Conservation (phyloP, 2,329 filamentous ascomycete genomes). For the Monilinia fructicola region DNA sequence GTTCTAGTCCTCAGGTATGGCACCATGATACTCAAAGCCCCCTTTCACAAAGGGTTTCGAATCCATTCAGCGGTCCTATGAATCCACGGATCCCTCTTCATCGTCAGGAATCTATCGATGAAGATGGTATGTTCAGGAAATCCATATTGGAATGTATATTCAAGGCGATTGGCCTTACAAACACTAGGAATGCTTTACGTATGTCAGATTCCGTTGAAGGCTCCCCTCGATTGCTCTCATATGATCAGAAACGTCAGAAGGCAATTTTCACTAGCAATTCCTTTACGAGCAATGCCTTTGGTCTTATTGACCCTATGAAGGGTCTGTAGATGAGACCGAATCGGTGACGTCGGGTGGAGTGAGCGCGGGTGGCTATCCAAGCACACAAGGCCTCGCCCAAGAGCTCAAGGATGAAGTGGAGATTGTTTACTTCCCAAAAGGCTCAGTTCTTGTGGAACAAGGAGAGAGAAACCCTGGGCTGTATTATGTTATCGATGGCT, state of each 20-base stretch:
- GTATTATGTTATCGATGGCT: slow-evolving; percentile 97
- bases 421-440: slow-evolving; percentile 95
- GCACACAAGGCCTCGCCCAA: slow-evolving; percentile 64
- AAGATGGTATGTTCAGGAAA: slow-evolving; percentile 83
- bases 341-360: slow-evolving; percentile 73
- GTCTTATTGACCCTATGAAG: slow-evolving; percentile 82
- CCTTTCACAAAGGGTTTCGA: slow-evolving; percentile 50
- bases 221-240: slow-evolving; percentile 80
- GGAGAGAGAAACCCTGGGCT: slow-evolving; percentile 94
- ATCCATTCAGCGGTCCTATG: slow-evolving; percentile 55
- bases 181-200: slow-evolving; percentile 61
- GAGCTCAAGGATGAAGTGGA: slow-evolving; percentile 92
- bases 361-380: slow-evolving; percentile 57
- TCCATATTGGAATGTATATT: slow-evolving; percentile 95
- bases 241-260: slow-evolving; percentile 78
- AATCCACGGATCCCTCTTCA: slow-evolving; percentile 56
- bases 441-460: slow-evolving; percentile 91
- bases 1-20: slow-evolving; percentile 35
- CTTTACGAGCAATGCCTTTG: slow-evolving; percentile 82
- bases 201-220: slow-evolving; percentile 76
- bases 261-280: slow-evolving; percentile 71
- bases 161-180: slow-evolving; percentile 82
- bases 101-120: slow-evolving; percentile 78
- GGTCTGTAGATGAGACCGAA: slow-evolving; percentile 77
- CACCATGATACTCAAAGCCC: slow-evolving; percentile 39